These are phyloP conservation scores for Phytophthora meadii DNA, from an alignment of 352 stramenopile species.

Conservation along the genomic window DNA sequence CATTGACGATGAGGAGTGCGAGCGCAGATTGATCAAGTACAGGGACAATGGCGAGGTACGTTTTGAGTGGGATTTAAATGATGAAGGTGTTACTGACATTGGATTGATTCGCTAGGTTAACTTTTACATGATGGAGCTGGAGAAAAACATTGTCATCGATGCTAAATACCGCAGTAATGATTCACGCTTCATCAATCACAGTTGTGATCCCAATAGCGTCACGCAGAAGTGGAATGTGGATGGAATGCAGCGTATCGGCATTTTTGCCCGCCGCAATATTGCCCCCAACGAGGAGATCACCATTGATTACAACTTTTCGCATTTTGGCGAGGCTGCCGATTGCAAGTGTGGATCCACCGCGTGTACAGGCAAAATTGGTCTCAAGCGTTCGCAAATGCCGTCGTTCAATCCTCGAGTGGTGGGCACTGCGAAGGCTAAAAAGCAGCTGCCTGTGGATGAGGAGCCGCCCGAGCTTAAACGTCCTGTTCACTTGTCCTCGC, in stretches of 20 bases:
- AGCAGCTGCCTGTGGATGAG: slow-evolving; percentile 27
- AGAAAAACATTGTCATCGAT: slow-evolving; percentile 88
- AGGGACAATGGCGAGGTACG: slow-evolving; percentile 62
- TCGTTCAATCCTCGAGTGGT: slow-evolving; percentile 30
- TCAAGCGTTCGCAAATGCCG: slow-evolving; percentile 64
- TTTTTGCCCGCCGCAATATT: slow-evolving; percentile 77
- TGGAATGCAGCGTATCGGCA: slow-evolving; percentile 76
- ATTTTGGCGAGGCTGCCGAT: slow-evolving; percentile 79
- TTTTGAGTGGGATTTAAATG: neutral
- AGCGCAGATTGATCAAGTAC: slow-evolving; percentile 65
- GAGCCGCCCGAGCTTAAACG: slow-evolving; percentile 67
- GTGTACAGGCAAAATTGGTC: slow-evolving; percentile 79
- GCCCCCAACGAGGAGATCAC: slow-evolving; percentile 73
- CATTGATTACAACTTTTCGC: slow-evolving; percentile 88
- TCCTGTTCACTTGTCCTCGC: slow-evolving; percentile 66
- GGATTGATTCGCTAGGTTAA: slow-evolving; percentile 48
- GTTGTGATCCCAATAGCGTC: slow-evolving; percentile 94
- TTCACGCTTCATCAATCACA: slow-evolving; percentile 97
- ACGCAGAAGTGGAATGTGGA: slow-evolving; percentile 94
- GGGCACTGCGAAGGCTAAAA: slow-evolving; percentile 33
- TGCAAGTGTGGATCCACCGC: slow-evolving; percentile 80
- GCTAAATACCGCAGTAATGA: slow-evolving; percentile 92
- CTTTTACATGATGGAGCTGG: slow-evolving; percentile 90
- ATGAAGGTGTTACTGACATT: no score
- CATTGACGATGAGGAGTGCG: slow-evolving; percentile 89